A percentile compares a stretch with the other conserved stretches of the same genome.
These are phyloP conservation scores for Acrocalymma vagum DNA, from an alignment of 2,329 filamentous ascomycete species.

Conservation along the genomic window DNA sequence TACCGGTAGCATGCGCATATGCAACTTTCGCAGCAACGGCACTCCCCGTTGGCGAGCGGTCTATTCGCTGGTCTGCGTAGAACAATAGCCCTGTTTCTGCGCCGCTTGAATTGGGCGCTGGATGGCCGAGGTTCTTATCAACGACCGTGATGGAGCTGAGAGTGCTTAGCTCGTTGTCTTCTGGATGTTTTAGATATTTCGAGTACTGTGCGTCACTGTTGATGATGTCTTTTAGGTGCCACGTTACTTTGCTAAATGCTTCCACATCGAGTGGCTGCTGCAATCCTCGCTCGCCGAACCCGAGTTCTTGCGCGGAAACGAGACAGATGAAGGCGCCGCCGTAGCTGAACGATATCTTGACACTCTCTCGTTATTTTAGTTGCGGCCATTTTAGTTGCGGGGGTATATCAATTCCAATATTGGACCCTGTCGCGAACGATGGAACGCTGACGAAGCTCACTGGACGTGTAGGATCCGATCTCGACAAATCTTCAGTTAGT, in stretches of 20 bases:
- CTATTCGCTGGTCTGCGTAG: slow-evolving; percentile 58
- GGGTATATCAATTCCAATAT: slow-evolving; percentile 41
- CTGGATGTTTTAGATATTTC: slow-evolving; percentile 38
- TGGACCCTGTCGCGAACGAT: slow-evolving; percentile 48
- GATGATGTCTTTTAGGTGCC: slow-evolving; percentile 42
- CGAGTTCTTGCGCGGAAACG: slow-evolving; percentile 47
- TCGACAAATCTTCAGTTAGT: slow-evolving; percentile 26
- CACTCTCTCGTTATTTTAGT: slow-evolving; percentile 30
- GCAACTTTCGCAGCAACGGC: slow-evolving; percentile 41
- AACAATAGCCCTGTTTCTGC: slow-evolving; percentile 55
- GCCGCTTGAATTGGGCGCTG: slow-evolving; percentile 22
- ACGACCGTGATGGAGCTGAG: slow-evolving; percentile 52
- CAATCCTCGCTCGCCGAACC: slow-evolving; percentile 35
- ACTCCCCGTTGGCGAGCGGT: slow-evolving; percentile 51
- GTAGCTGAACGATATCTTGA: slow-evolving; percentile 50
- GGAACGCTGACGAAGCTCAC: slow-evolving; percentile 55
- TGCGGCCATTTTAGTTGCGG: slow-evolving; percentile 48
- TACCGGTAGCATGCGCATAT: slow-evolving; percentile 20
- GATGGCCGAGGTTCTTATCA: slow-evolving; percentile 39
- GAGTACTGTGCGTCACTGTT: slow-evolving; percentile 19
- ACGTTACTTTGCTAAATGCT: slow-evolving; percentile 41
- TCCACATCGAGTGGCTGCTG: slow-evolving; percentile 33
- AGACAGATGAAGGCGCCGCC: slow-evolving; percentile 57
- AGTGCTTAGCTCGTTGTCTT: slow-evolving; percentile 43
- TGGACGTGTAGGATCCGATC: slow-evolving; percentile 48